A percentile compares a stretch with the other conserved stretches of the same genome.
Conservation (phyloP, 768 basidiomycete genomes). For the Guyanaporus albipodus region DNA sequence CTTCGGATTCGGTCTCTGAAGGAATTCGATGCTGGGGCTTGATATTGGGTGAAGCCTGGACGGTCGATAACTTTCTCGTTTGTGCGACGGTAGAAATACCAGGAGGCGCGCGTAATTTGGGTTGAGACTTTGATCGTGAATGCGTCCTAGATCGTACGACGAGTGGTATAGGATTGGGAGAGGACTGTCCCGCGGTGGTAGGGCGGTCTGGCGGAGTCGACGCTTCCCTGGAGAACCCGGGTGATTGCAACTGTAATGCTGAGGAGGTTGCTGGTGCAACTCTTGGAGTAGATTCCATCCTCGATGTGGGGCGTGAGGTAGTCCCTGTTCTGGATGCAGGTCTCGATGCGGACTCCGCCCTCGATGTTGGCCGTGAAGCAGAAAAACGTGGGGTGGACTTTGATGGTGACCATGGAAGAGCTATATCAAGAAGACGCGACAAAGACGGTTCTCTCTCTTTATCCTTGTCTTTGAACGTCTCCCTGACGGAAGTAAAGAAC, state of each 20-base stretch:
- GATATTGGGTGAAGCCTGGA: slow-evolving; percentile 28
- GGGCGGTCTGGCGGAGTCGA: neutral
- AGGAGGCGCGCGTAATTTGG: slow-evolving; percentile 25
- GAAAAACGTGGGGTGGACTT: slow-evolving; percentile 14
- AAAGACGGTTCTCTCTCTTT: slow-evolving; percentile 28
- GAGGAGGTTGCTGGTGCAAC: neutral
- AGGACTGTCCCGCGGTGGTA: neutral
- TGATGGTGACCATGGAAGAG: slow-evolving; percentile 33
- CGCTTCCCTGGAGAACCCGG: slow-evolving; percentile 1
- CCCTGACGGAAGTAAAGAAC: slow-evolving; percentile 18
- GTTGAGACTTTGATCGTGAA: slow-evolving; percentile 35
- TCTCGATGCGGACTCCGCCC: slow-evolving; percentile 12
- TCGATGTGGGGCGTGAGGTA: slow-evolving; percentile 14
- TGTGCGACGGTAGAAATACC: slow-evolving; percentile 3
- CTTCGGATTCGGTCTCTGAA: slow-evolving; percentile 1
- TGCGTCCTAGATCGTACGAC: slow-evolving; percentile 9
- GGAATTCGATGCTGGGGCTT: slow-evolving; percentile 10
- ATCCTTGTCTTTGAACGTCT: slow-evolving; percentile 21
- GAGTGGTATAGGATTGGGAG: neutral
- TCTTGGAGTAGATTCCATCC: slow-evolving; percentile 7
- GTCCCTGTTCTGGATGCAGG: slow-evolving; percentile 18
- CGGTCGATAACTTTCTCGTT: slow-evolving; percentile 28
- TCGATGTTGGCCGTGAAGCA: slow-evolving; percentile 13
- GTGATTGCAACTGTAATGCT: neutral
- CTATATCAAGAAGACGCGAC: slow-evolving; percentile 32